These are phyloP conservation scores for Colletotrichum sublineola DNA, from an alignment of 2,329 filamentous ascomycete species.

Conservation along the genomic window DNA sequence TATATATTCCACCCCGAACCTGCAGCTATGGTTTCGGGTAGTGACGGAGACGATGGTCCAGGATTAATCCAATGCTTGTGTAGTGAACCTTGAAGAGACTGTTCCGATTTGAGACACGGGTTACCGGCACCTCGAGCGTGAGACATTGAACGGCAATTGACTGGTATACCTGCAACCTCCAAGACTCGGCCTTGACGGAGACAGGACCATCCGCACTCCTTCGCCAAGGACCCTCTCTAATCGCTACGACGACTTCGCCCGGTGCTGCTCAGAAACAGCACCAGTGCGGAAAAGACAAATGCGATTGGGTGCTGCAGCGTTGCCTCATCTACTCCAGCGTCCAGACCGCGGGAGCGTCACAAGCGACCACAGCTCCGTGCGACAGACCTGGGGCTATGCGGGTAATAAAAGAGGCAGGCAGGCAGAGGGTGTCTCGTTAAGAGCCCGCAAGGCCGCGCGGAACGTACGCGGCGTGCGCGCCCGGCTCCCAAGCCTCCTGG, in stretches of 20 bases:
- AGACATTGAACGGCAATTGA: background rate
- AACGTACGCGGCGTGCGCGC: background rate
- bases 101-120: constrained; percentile 4
- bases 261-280: background rate
- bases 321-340: too few relatives aligned
- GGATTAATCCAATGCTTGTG: constrained; percentile 32
- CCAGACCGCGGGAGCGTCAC: background rate
- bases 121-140: background rate
- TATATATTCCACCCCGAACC: constrained; percentile 17
- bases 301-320: background rate
- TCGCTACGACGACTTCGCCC: background rate
- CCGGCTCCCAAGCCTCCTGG: background rate
- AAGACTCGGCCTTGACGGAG: background rate
- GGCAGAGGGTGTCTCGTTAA: background rate
- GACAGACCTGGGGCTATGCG: background rate
- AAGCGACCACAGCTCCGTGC: background rate
- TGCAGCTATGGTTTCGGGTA: constrained; percentile 14
- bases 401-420: background rate
- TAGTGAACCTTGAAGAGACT: background rate
- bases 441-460: background rate
- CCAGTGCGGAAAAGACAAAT: background rate
- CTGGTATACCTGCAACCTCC: background rate
- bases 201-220: background rate
- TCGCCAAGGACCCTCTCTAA: background rate
- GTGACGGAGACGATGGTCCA: constrained; percentile 9